Evolutionary conservation across 2,329 filamentous ascomycete species (phyloP), one percentile per base, ranked within the genome.

Genomic region (Cladophialophora yegresii): DNA sequence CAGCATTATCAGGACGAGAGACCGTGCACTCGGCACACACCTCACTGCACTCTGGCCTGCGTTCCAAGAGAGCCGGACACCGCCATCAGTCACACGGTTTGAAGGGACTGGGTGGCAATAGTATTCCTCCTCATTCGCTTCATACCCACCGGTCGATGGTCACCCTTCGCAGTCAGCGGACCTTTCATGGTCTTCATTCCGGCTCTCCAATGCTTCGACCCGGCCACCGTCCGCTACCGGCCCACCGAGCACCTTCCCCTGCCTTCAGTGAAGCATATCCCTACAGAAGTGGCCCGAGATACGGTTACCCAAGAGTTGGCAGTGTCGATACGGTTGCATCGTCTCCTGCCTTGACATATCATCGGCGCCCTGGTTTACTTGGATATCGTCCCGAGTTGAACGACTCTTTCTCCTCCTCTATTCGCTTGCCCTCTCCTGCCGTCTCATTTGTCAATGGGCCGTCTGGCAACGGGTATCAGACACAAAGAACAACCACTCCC

Each of bases 71-170:
- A 60, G 61, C 53, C 40, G 64, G 58, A 23, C 64, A 64, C 9
- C 57, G 62, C 16, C 61, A 65, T 33, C 26, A 60, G 40, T 49
- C 61, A 13, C 59, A 66, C 10, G 45, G 51, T 22, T 28, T 60
- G 16, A 54, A 60, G 32, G 59, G 61, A 16, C 54, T 60, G 7
- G 32, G 53, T 22, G 56, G 63, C 26, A 51, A 56, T 26, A 49
- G 28, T 22, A 26, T 55, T 57, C 53, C 53, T 16, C 55, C 55
- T 20, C 63, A 54, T 50, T 51, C 63, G 10, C 63, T 71, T 13
- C 65, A 70, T 57, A 66, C 63, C 20, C 69, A 70, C 54, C 61
- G 69, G 28, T 72, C 71, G 30, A 58, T 71, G 36, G 59, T 69
- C 26, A 71, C 70, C 6, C 54, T 71, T n/a, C 64, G 69, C 43